These are phyloP conservation scores for Kondoa subrosea DNA, from an alignment of 768 basidiomycete genomes.

Conservation along the genomic window DNA sequence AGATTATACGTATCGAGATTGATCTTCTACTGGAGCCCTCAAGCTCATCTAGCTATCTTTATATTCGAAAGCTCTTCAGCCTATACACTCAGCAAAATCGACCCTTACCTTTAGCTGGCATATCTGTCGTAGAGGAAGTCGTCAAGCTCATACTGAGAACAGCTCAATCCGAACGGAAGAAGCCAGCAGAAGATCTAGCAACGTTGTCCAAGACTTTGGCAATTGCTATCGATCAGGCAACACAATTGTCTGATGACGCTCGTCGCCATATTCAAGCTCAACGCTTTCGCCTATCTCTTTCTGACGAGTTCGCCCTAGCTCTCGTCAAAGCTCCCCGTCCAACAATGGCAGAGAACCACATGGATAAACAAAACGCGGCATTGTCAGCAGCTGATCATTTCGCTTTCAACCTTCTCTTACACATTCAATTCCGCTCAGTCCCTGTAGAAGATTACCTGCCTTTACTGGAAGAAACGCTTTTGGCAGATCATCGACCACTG, in stretches of 20 bases:
- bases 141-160: not conserved
- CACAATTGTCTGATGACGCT: not conserved
- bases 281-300: not conserved
- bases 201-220: not conserved
- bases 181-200: not conserved
- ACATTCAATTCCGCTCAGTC: not conserved
- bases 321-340: not conserved
- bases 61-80: not conserved
- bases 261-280: not conserved
- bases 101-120: not conserved
- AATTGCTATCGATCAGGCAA: not conserved
- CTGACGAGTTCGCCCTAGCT: not conserved
- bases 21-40: not conserved
- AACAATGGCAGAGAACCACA: not conserved
- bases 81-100: not conserved
- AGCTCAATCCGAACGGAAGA: not conserved
- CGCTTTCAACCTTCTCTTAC: not conserved
- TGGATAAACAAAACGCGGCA: not conserved
- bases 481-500: not conserved
- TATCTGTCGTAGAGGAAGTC: not conserved
- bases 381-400: not conserved
- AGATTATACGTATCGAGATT: not conserved
- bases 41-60: not conserved
- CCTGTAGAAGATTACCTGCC: not conserved
- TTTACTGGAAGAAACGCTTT: not conserved